Conservation (phyloP, 805 yeast genomes). For the Metschnikowia hibisci region DNA sequence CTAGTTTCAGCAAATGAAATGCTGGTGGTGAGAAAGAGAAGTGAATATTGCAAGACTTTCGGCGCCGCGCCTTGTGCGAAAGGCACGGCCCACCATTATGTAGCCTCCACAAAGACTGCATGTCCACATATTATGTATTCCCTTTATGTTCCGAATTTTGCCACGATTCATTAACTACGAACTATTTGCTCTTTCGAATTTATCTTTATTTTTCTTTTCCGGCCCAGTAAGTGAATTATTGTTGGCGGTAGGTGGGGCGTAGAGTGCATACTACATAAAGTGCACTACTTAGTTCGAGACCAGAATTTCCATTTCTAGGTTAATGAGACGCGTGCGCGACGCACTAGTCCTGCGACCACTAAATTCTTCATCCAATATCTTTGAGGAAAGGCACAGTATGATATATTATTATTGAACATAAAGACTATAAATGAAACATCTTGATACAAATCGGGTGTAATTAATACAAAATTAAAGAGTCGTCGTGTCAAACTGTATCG, state of each 20-base stretch:
- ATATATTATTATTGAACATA: too few relatives aligned
- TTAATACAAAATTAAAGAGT: too few relatives aligned
- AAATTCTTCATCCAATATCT: too few relatives aligned
- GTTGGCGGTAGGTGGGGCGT: background rate
- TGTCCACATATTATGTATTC: background rate
- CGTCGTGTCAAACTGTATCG: too few relatives aligned
- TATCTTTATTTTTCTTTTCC: too few relatives aligned
- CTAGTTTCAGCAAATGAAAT: background rate
- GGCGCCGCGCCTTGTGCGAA: slow-evolving; percentile 4
- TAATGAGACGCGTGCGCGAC: slow-evolving; percentile 6
- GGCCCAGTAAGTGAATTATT: too few relatives aligned
- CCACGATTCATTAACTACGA: too few relatives aligned
- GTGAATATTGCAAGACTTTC: background rate
- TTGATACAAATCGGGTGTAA: too few relatives aligned
- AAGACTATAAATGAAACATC: too few relatives aligned
- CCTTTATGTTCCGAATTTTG: too few relatives aligned
- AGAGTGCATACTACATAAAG: background rate
- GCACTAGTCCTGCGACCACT: background rate
- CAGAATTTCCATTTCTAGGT: background rate
- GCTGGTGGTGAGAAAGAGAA: background rate
- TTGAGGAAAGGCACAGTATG: too few relatives aligned
- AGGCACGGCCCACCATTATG: background rate
- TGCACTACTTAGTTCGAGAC: background rate
- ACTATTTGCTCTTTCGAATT: too few relatives aligned
- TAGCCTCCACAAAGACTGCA: background rate